Evolutionary conservation across 2,329 filamentous ascomycete genomes (phyloP).

Genomic region (Fusarium circinatum): DNA sequence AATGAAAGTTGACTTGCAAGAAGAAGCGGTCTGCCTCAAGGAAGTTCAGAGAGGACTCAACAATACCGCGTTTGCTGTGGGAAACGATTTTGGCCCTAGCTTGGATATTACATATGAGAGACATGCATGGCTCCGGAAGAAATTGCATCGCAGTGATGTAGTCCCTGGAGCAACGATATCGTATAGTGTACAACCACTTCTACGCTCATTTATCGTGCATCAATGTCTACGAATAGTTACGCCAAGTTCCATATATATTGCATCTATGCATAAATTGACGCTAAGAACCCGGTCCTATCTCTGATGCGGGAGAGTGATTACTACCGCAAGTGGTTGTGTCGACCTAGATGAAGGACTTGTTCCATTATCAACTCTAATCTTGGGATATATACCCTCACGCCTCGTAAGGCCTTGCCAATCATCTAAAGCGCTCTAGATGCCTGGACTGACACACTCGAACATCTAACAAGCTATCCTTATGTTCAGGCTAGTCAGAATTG

Average conservation of each 20-base stretch:
- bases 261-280: not conserved
- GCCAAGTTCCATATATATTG: not conserved
- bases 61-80: not conserved
- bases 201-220: not conserved
- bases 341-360: not conserved
- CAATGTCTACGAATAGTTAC: not conserved
- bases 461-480: not conserved
- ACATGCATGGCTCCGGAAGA: conserved; percentile 19
- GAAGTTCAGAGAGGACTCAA: not conserved
- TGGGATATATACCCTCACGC: not conserved
- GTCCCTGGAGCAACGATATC: conserved; percentile 10
- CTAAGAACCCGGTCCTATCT: not conserved
- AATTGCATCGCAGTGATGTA: not conserved
- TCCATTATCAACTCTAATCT: not conserved
- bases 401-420: not conserved
- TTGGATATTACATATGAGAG: conserved; percentile 19
- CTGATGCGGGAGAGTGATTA: not conserved
- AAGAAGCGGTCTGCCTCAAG: conserved; percentile 3
- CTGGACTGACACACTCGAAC: not conserved
- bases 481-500: not conserved
- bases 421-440: not conserved
- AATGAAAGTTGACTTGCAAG: conserved; percentile 2
- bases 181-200: not conserved
- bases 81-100: not conserved
- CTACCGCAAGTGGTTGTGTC: not conserved